phyloP scores from a whole-genome alignment of 2,329 filamentous ascomycete species.

The Aspergillus jensenii region DNA sequence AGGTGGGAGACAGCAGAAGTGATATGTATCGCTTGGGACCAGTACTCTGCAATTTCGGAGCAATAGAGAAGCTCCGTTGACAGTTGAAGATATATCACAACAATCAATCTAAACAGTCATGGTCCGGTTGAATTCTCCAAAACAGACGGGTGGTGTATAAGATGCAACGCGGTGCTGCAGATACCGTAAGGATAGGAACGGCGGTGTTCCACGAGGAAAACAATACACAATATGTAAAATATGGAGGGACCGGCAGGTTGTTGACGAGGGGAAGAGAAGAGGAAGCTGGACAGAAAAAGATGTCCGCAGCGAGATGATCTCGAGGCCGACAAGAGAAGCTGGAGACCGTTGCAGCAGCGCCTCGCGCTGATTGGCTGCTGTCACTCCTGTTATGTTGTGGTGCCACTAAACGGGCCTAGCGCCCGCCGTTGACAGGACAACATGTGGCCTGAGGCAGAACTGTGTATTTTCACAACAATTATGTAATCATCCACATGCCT shows the following conservation, averaged over 20 bases:
- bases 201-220: slow-evolving; percentile 7
- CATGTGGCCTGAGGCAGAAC: slow-evolving; percentile 27
- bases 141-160: slow-evolving; percentile 9
- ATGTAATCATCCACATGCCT: slow-evolving; percentile 10
- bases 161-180: slow-evolving; percentile 11
- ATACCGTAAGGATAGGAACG: slow-evolving; percentile 27
- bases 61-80: slow-evolving; percentile 14
- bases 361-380: slow-evolving; percentile 32
- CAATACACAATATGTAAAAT: slow-evolving; percentile 15
- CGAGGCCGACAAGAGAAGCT: slow-evolving; percentile 24
- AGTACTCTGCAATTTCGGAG: slow-evolving; percentile 11
- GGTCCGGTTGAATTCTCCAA: slow-evolving; percentile 19
- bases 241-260: slow-evolving; percentile 3
- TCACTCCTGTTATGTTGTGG: slow-evolving; percentile 44
- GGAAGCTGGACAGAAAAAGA: slow-evolving; percentile 19
- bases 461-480: slow-evolving; percentile 7
- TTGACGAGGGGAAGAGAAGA: slow-evolving; percentile 16
- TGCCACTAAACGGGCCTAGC: slow-evolving; percentile 32
- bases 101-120: slow-evolving; percentile 30
- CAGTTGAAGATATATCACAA: slow-evolving; percentile 4
- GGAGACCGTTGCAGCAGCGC: no score
- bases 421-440: slow-evolving; percentile 41
- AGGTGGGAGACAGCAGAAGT: slow-evolving; percentile 3
- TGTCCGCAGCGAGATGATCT: slow-evolving; percentile 20
- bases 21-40: not conserved